Base-by-base conservation (phyloP, 768 basidiomycete species). In the Psilocybe subaeruginosa region DNA sequence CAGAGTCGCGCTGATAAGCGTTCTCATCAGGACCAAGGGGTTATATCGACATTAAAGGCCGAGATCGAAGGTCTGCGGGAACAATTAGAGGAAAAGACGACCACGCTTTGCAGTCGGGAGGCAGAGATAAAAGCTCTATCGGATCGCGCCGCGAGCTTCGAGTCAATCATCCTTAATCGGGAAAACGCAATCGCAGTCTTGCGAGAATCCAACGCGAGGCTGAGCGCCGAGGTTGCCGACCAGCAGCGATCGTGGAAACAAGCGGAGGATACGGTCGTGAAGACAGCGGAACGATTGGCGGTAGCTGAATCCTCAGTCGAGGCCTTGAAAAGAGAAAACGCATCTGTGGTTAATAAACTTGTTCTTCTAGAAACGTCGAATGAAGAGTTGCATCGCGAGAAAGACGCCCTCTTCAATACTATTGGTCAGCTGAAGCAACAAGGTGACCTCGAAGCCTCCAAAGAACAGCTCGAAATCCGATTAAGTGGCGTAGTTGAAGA, bases 181-280 rank as follows among this genome's bases (percentile, higher is more conserved):
- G 58, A 59, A 19, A 49, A 6, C 49, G 46, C 54, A 14, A 59
- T 59, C 33, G 29, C 46, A 39, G 49, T 47, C 31, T 50, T 66
- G 50, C 31, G 54, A 30, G 57, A 50, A n/a, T 56, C 61, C 19
- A 61, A 59, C 17, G 31, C 9, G n/a, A 54, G 48, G 53, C 37
- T 46, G 47, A 55, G 61, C 30, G 48, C 61, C 61, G 61, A 66
- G 56, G 17, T 62, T 11, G 47, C 61, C 58, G 61, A 37, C 19
- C 53, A 59, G 29, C 58, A 58, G 29, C 50, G 60, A 12, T 50
- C 62, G 16, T 60, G 61, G 61, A 60, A 56, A 63, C 61, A 41
- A 39, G 56, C 59, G 12, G 54, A 66, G 23, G 58, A 63, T 46
- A 63, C 48, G 59, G 61, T 60, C 49, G 57, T 54, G 31, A 47